Evolutionary conservation across 495 filamentous ascomycete species (phyloP), one percentile per base, ranked within the genome.

Genomic region (Neurospora discreta): DNA sequence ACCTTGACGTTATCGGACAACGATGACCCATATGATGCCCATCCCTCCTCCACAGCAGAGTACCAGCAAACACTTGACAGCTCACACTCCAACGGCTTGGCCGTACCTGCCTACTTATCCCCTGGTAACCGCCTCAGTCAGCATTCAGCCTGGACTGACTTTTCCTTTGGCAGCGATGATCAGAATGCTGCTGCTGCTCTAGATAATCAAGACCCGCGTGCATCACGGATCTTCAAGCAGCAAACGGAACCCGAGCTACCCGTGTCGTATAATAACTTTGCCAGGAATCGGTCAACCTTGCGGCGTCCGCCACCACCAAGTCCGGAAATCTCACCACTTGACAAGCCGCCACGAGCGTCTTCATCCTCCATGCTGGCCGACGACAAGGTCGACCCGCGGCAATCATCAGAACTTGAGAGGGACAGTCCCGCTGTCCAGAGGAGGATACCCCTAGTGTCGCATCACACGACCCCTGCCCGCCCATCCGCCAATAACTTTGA

Each of bases 121-220:
- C 84, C 83, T 7, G 78, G 78, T 68, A 84, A 86, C 72, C 82
- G 85, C n/a, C 74, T 80, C 26, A 88, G 86, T 71, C 81, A 84
- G 40, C 80, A 82, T 33, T 86, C 86, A 15, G 77, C 81, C 16
- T 88, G 86, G 86, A 88, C 86, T n/a, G 85, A 88, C 78, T 84
- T 84, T 71, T 86, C 86, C 1, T 79, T 88, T 52, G 85, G 84
- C 16, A 85, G 84, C 46, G 83, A 85, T 42, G 79, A 82, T 30
- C 78, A 70, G n/a, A 75, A 80, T 38, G 71, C 33, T 38, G 71
- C 33, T 38, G 71, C 71, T 38, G 75, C 42, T 58, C 72, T 65
- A 65, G 52, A 65, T 65, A 65, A 36, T 3, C 73, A 44, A 72
- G 72, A 69, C 74, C 77, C 10, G 38, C 65, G 11, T 68, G 52